Conservation (phyloP, 2,329 filamentous ascomycete genomes). For the Trichoderma sp. region DNA sequence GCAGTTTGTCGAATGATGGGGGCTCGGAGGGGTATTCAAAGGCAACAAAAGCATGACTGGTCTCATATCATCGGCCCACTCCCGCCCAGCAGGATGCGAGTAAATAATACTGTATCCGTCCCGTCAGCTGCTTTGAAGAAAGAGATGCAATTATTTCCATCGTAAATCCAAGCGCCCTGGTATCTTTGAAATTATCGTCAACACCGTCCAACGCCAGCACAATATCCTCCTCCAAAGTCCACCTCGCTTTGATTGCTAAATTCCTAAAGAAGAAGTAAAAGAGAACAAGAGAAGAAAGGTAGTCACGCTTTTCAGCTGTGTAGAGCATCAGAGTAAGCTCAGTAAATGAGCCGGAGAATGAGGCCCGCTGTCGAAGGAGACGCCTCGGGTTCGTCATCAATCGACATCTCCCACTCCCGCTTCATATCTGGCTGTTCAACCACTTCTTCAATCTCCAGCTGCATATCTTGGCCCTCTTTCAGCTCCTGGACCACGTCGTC, state of each 20-base stretch:
- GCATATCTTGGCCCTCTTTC: slow-evolving; percentile 90
- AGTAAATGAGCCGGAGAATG: slow-evolving; percentile 30
- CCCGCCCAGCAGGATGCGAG: slow-evolving; percentile 19
- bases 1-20: neutral
- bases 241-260: slow-evolving; percentile 6
- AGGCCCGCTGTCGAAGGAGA: slow-evolving; percentile 22
- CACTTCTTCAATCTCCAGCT: slow-evolving; percentile 64
- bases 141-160: slow-evolving; percentile 7
- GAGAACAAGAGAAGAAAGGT: neutral
- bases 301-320: neutral
- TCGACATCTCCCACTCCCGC: slow-evolving; percentile 63
- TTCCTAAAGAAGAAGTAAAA: neutral
- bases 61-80: neutral
- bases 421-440: slow-evolving; percentile 45
- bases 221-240: neutral
- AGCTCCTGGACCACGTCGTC: slow-evolving; percentile 85
- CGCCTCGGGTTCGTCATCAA: slow-evolving; percentile 40
- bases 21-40: slow-evolving; percentile 13
- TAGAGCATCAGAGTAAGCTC: neutral
- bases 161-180: slow-evolving; percentile 20
- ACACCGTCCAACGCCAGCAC: slow-evolving; percentile 26
- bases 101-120: neutral
- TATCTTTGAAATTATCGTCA: slow-evolving; percentile 27
- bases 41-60: slow-evolving; percentile 1
- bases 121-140: neutral